These are phyloP conservation scores for Naganishia randhawae DNA, from an alignment of 768 basidiomycete genomes.

Conservation along the genomic window DNA sequence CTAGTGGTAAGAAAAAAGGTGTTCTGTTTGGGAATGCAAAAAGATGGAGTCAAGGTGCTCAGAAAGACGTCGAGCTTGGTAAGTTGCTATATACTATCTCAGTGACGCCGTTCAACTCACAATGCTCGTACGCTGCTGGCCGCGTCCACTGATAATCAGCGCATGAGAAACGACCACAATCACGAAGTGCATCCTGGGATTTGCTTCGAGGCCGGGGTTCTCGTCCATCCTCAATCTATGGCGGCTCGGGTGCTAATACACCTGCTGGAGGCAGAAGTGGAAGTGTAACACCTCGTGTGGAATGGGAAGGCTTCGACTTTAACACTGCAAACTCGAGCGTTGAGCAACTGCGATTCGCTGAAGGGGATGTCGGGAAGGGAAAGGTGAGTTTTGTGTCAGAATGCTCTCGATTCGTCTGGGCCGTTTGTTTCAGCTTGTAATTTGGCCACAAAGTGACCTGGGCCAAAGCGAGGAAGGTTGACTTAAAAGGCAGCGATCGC, in stretches of 20 bases:
- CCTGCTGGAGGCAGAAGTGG: conserved; percentile 18
- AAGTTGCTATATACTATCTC: neutral
- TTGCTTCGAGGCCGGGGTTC: conserved; percentile 8
- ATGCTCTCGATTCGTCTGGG: neutral
- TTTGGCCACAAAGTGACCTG: neutral
- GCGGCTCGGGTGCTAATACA: neutral
- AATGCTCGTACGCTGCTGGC: neutral
- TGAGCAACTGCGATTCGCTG: conserved; percentile 47
- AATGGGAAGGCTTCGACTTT: conserved; percentile 48
- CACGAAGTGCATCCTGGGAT: conserved; percentile 4
- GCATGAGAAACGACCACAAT: conserved; percentile 9
- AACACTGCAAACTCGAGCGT: conserved; percentile 44
- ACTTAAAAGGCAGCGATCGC: neutral
- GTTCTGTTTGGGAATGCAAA: conserved; percentile 19
- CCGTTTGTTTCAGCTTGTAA: neutral
- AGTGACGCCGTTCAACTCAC: neutral
- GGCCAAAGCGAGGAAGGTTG: neutral
- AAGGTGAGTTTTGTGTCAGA: conserved; percentile 36
- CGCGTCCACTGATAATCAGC: neutral
- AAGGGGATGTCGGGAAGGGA: conserved; percentile 49
- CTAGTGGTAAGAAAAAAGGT: conserved; percentile 22
- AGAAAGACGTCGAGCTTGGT: conserved; percentile 23
- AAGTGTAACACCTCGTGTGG: conserved; percentile 33
- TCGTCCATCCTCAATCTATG: conserved; percentile 9
- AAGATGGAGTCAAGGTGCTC: conserved; percentile 14